Evolutionary conservation across 1,284 basidiomycete genomes (phyloP).

Genomic region (Moesziomyces antarcticus): DNA sequence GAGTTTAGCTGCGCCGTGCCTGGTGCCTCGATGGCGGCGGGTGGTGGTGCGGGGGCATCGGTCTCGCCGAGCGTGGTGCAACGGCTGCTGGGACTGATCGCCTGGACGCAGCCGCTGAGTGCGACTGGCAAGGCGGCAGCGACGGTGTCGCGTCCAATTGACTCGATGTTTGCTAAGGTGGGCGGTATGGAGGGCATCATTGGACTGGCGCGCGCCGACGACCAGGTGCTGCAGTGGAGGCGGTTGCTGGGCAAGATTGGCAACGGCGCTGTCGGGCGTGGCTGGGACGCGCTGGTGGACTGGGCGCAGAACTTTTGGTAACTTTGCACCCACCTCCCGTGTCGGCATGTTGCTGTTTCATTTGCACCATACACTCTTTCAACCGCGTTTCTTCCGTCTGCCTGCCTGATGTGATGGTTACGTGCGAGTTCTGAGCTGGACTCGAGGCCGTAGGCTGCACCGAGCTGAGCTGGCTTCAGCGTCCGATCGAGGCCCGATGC

Average conservation of each 20-base stretch:
- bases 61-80: constrained; percentile 15
- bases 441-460: too few species aligned
- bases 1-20: constrained; percentile 59
- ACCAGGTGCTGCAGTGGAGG: constrained; percentile 55
- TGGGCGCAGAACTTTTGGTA: constrained; percentile 54
- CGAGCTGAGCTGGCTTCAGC: too few species aligned
- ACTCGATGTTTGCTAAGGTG: constrained; percentile 46
- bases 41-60: constrained; percentile 6
- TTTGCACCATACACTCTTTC: constrained; percentile 1
- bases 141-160: constrained; percentile 27
- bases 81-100: constrained; percentile 18
- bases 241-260: constrained; percentile 51
- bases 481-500: too few species aligned
- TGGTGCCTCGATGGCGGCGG: constrained; percentile 9
- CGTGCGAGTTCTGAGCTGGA: neutral
- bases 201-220: constrained; percentile 53
- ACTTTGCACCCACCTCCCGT: neutral
- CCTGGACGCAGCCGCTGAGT: constrained; percentile 10
- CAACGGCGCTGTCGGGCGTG: constrained; percentile 52
- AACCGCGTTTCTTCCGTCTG: neutral
- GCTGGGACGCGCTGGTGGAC: constrained; percentile 55
- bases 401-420: neutral
- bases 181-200: constrained; percentile 55
- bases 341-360: neutral
- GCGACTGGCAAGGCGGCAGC: constrained; percentile 22